Base-by-base conservation (phyloP, 2,329 filamentous ascomycete species). In the Aphanocladium album region DNA sequence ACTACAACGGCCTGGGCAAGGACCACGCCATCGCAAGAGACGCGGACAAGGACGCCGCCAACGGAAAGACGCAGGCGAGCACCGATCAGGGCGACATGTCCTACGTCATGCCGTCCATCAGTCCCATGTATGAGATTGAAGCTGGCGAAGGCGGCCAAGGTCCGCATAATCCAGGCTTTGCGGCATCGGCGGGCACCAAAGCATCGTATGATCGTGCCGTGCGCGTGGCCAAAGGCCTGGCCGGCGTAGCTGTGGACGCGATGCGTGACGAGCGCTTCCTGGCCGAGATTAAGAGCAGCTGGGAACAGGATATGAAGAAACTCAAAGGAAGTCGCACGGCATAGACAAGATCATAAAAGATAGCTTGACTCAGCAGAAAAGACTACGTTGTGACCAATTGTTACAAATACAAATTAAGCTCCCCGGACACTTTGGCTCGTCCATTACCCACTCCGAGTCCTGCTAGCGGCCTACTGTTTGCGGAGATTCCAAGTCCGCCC, bases 21-120 rank as follows among this genome's bases (percentile, higher is more conserved):
- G 43, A 54, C 23, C 14, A 49, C 16, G 33, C 21, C 57, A 77
- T 75, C 63, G 69, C 73, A 0, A 62, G 63, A 1, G 71, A 76
- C 33, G 72, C 73, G 12, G 76, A 78, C 2, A 53, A 77, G 7
- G 79, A 80, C 60, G 70, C 75, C 57, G 68, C 76, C 11, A 66
- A 69, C 4, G 77, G 78, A 0, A 67, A 71, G 25, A 79, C 77
- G n/a, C 77, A 74, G 66, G 83, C 83, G 5, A 83, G 80, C 64
- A 85, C 82, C 0, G 84, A 87, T 66, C 82, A 85, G 70, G 84
- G 84, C 0, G 78, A 87, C 63, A 70, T 86, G 58, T 84, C 80
- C 64, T 80, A 86, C 65, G 80, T 76, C 1, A 77, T 85, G 74
- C 84, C 83, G 43, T 82, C 79, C 57, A 68, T 87, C 41, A 81